These are phyloP conservation scores for Vanrija sp. DNA, from an alignment of 1,284 basidiomycete genomes.

Conservation along the genomic window DNA sequence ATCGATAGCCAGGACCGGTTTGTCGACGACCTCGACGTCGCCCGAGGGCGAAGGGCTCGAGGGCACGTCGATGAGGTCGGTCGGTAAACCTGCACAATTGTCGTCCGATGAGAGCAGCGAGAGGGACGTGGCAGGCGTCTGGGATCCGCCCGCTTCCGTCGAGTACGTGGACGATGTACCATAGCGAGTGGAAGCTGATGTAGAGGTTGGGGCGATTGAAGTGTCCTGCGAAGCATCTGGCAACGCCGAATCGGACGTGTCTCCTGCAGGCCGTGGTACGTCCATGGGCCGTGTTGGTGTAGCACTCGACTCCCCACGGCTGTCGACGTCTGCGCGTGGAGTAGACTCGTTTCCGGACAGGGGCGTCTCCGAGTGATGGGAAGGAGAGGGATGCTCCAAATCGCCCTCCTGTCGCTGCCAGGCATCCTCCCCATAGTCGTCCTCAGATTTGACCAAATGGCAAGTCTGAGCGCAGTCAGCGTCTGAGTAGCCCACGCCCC, in stretches of 20 bases:
- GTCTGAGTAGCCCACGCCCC: background rate
- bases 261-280: no score
- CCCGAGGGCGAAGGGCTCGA: no score
- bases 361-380: no score
- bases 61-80: no score
- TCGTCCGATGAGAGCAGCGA: slow-evolving; percentile 9
- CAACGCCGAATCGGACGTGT: no score
- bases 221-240: no score
- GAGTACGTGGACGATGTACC: background rate
- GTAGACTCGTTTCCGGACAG: no score
- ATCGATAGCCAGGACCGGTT: slow-evolving; percentile 66
- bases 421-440: background rate
- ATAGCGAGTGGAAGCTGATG: no score
- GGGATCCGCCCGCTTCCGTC: slow-evolving; percentile 1
- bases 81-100: background rate
- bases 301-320: background rate
- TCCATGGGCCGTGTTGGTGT: background rate
- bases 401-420: slow-evolving; percentile 25
- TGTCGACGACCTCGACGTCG: slow-evolving; percentile 20
- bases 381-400: background rate
- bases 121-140: slow-evolving; percentile 17
- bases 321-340: no score
- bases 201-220: no score
- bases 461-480: slow-evolving; percentile 17
- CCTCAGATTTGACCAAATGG: slow-evolving; percentile 19